Percentiles rank a stretch among this genome's conserved stretches.
Evolutionary conservation across 306 rosid species (phyloP).

Genomic region (Prosopis cineraria): DNA sequence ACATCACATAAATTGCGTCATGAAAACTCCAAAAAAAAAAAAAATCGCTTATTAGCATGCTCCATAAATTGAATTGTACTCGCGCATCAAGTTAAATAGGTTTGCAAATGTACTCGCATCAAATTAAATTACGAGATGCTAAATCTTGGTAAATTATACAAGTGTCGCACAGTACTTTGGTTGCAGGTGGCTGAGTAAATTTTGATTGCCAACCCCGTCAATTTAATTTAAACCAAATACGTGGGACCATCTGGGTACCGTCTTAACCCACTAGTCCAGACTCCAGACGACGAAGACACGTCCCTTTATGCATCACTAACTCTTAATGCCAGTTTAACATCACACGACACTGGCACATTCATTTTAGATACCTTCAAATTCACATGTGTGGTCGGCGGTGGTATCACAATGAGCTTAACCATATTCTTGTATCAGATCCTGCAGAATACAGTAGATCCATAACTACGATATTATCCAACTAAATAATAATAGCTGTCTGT

Average conservation of each 20-base stretch:
- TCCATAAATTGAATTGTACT: too few relatives aligned
- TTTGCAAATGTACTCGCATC: background rate
- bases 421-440: background rate
- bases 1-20: background rate
- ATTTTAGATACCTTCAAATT: background rate
- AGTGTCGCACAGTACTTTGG: background rate
- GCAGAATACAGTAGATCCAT: background rate
- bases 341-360: background rate
- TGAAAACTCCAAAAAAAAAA: background rate
- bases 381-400: background rate
- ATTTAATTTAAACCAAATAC: slow-evolving; percentile 6
- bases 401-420: background rate
- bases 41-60: background rate
- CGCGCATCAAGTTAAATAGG: too few relatives aligned
- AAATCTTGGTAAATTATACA: background rate
- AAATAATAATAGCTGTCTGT: background rate
- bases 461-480: background rate
- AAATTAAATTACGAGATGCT: background rate
- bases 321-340: background rate
- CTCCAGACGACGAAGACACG: slow-evolving; percentile 7
- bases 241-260: slow-evolving; percentile 13
- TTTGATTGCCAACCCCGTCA: background rate
- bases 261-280: slow-evolving; percentile 26
- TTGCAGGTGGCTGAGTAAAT: background rate
- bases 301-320: background rate